Percentiles rank a stretch among this genome's conserved stretches.
phyloP scores from a whole-genome alignment of 441 rosid species.

The Erodium trifolium region DNA sequence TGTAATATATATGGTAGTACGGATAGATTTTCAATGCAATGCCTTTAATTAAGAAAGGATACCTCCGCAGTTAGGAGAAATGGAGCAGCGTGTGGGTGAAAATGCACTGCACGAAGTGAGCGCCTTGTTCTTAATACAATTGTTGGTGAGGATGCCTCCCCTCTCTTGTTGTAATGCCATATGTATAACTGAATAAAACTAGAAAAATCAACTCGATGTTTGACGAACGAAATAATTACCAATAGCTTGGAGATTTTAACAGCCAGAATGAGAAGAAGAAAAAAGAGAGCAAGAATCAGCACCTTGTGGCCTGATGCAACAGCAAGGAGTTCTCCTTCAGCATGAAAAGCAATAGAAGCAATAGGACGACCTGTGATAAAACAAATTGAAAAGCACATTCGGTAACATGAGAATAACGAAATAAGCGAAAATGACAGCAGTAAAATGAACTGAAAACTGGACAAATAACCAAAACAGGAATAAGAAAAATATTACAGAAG shows the following conservation, averaged over 20 bases:
- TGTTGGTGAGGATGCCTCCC: slow-evolving; percentile 55
- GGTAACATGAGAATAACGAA: not conserved
- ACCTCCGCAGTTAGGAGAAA: slow-evolving; percentile 94
- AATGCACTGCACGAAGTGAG: slow-evolving; percentile 89
- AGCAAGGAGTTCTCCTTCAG: slow-evolving; percentile 81
- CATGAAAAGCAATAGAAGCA: slow-evolving; percentile 93
- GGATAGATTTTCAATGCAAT: slow-evolving; percentile 21
- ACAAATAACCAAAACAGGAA: slow-evolving; percentile 15
- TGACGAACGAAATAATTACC: not conserved
- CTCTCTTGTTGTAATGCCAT: slow-evolving; percentile 69
- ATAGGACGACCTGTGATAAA: slow-evolving; percentile 65
- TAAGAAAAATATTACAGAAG: slow-evolving; percentile 49
- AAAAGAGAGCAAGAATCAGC: slow-evolving; percentile 19
- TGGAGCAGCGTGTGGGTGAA: slow-evolving; percentile 90
- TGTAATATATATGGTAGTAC: slow-evolving; percentile 31
- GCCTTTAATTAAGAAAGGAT: slow-evolving; percentile 21
- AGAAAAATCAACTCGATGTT: slow-evolving; percentile 18
- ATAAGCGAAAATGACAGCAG: not conserved
- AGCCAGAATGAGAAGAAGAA: not conserved
- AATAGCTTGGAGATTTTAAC: not conserved
- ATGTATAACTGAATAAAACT: slow-evolving; percentile 50
- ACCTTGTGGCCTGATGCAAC: slow-evolving; percentile 98
- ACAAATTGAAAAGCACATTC: slow-evolving; percentile 12
- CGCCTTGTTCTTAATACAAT: slow-evolving; percentile 70
- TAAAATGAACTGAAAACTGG: not conserved